Percentiles rank a stretch among this genome's conserved stretches.
Evolutionary conservation across 1,284 basidiomycete genomes (phyloP).

Genomic region (Ceratorhiza oryzae-sativae): DNA sequence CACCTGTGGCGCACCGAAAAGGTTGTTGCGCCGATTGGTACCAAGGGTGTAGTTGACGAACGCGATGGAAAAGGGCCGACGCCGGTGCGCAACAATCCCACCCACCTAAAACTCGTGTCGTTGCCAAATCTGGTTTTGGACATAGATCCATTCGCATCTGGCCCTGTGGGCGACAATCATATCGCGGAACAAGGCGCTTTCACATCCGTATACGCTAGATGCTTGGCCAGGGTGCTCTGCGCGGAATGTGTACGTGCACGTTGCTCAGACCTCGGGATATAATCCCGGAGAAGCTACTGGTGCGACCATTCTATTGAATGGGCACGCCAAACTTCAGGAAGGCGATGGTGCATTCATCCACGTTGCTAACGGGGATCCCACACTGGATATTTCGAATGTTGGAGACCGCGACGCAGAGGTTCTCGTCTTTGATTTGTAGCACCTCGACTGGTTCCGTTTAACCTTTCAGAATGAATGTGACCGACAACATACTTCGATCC

Average conservation of each 20-base stretch:
- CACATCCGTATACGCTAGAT: constrained; percentile 50
- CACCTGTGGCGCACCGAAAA: constrained; percentile 49
- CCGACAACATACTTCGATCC: too few species aligned
- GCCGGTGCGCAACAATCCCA: constrained; percentile 53
- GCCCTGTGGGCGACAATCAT: constrained; percentile 74
- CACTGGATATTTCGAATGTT: constrained; percentile 34
- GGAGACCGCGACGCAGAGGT: constrained; percentile 36
- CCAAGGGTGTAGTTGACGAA: constrained; percentile 61
- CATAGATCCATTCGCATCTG: constrained; percentile 60
- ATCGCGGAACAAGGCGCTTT: constrained; percentile 60
- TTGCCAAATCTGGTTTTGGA: not conserved
- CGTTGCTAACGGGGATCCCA: constrained; percentile 12
- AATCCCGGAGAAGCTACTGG: not conserved
- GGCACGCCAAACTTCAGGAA: constrained; percentile 32
- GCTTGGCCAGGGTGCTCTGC: constrained; percentile 49
- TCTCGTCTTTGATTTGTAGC: constrained; percentile 39
- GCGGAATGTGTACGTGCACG: not conserved
- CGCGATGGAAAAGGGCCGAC: constrained; percentile 76
- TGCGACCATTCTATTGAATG: constrained; percentile 12
- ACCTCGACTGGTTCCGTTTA: not conserved
- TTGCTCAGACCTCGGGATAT: not conserved
- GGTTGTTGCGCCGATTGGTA: constrained; percentile 73
- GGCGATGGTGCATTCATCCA: constrained; percentile 38
- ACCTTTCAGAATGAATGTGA: too few species aligned
- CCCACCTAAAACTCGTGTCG: constrained; percentile 3